phyloP scores from a whole-genome alignment of 257 asterid genomes.

The Nicotiana noctiflora region DNA sequence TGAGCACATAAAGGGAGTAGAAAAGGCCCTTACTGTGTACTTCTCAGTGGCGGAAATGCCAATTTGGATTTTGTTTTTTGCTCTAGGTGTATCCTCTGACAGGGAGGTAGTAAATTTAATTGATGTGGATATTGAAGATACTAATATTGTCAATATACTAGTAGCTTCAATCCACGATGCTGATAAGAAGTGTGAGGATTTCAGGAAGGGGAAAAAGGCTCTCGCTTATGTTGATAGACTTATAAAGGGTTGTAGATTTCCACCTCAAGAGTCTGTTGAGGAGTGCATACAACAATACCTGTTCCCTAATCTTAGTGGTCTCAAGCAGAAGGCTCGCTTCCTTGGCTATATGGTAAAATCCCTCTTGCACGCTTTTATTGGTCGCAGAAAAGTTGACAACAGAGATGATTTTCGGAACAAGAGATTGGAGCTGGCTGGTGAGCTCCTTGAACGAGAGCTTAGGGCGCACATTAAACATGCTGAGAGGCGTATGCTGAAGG shows the following conservation, averaged over 20 bases:
- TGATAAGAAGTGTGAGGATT: conserved; percentile 49
- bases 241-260: conserved; percentile 46
- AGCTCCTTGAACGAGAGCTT: conserved; percentile 78
- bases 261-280: conserved; percentile 72
- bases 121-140: conserved; percentile 42
- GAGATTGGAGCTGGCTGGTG: conserved; percentile 87
- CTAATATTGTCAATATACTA: conserved; percentile 45
- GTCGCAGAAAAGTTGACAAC: conserved; percentile 69
- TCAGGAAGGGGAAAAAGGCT: conserved; percentile 51
- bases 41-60: conserved; percentile 66
- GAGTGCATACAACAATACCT: conserved; percentile 50
- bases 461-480: conserved; percentile 73
- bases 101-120: conserved; percentile 59
- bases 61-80: conserved; percentile 74
- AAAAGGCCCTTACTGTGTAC: conserved; percentile 52
- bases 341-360: conserved; percentile 87
- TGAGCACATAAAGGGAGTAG: conserved; percentile 50
- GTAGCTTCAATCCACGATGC: conserved; percentile 68
- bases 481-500: conserved; percentile 68
- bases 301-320: conserved; percentile 54
- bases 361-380: conserved; percentile 65
- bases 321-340: conserved; percentile 64
- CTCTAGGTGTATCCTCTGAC: conserved; percentile 72
- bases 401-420: conserved; percentile 88
- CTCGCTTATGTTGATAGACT: conserved; percentile 29